These are phyloP conservation scores for Parafenestella ontariensis DNA, from an alignment of 2,329 filamentous ascomycete genomes.

Conservation along the genomic window DNA sequence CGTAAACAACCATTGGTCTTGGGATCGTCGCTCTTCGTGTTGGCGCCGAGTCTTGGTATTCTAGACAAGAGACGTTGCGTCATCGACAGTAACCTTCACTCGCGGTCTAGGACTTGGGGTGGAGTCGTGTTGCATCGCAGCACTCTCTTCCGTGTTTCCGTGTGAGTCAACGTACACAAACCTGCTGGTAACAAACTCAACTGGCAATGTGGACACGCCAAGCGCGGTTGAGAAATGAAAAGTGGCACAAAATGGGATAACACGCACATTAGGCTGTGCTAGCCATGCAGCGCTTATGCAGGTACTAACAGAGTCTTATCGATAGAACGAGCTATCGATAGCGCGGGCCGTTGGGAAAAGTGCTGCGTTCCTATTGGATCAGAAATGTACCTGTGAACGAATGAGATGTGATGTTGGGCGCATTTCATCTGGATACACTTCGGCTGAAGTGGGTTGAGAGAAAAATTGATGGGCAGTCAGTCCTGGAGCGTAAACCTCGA, in stretches of 20 bases:
- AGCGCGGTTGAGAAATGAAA: constrained; percentile 19
- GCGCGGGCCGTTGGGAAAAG: constrained; percentile 6
- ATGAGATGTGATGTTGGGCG: background rate
- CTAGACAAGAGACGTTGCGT: no score
- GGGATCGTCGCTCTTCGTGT: no score
- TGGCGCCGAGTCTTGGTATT: no score
- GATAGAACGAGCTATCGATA: constrained; percentile 16
- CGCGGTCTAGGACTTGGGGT: background rate
- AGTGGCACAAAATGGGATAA: constrained; percentile 7
- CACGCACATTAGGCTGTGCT: constrained; percentile 5
- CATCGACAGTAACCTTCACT: no score
- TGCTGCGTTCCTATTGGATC: background rate
- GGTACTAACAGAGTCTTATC: constrained; percentile 14
- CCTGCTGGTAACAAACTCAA: background rate
- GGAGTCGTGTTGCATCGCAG: background rate
- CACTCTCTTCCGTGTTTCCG: background rate
- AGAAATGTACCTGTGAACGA: background rate
- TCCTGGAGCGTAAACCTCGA: constrained; percentile 22
- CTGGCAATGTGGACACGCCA: background rate
- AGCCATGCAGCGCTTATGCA: constrained; percentile 25
- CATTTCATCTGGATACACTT: background rate
- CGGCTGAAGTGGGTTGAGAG: background rate
- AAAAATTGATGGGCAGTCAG: constrained; percentile 16
- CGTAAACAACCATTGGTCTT: no score
- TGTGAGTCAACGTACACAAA: background rate